Conservation (phyloP, 2,329 filamentous ascomycete species). For the Aaosphaeria pasadenensis region DNA sequence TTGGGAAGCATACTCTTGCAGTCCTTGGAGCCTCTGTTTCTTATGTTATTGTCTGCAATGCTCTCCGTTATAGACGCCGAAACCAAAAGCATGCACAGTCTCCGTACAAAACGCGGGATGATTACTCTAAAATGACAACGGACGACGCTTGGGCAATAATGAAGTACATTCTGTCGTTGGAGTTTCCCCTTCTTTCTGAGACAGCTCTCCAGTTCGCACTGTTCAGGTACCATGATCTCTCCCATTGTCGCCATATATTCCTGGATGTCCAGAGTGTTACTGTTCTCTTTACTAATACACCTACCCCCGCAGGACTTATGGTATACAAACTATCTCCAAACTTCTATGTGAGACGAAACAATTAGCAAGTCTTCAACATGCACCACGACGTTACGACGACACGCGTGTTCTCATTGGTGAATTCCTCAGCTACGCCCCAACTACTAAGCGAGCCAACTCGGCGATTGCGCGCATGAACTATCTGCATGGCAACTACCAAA, state of each 20-base stretch:
- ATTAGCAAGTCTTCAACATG: slow-evolving; percentile 18
- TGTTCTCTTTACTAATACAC: neutral
- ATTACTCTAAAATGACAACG: slow-evolving; percentile 53
- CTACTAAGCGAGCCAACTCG: slow-evolving; percentile 31
- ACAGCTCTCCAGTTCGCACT: slow-evolving; percentile 58
- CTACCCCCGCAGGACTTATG: slow-evolving; percentile 26
- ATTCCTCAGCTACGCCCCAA: slow-evolving; percentile 22
- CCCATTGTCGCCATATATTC: no score
- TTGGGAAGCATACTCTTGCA: slow-evolving; percentile 2
- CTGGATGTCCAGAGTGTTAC: neutral
- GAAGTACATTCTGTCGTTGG: slow-evolving; percentile 44
- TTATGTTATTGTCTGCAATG: slow-evolving; percentile 33
- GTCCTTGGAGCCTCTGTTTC: slow-evolving; percentile 8
- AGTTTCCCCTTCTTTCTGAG: slow-evolving; percentile 54
- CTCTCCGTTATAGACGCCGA: slow-evolving; percentile 39
- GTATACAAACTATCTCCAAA: slow-evolving; percentile 35
- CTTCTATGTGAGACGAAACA: slow-evolving; percentile 33
- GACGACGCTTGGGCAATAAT: slow-evolving; percentile 53
- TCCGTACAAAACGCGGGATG: slow-evolving; percentile 44
- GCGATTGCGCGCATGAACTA: slow-evolving; percentile 64
- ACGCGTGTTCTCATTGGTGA: slow-evolving; percentile 31
- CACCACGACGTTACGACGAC: slow-evolving; percentile 24
- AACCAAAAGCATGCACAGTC: slow-evolving; percentile 41
- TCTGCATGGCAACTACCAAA: slow-evolving; percentile 57
- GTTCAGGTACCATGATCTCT: slow-evolving; percentile 42